phyloP scores from a whole-genome alignment of 2,329 filamentous ascomycete species.

The Raffaelea ambrosiae region DNA sequence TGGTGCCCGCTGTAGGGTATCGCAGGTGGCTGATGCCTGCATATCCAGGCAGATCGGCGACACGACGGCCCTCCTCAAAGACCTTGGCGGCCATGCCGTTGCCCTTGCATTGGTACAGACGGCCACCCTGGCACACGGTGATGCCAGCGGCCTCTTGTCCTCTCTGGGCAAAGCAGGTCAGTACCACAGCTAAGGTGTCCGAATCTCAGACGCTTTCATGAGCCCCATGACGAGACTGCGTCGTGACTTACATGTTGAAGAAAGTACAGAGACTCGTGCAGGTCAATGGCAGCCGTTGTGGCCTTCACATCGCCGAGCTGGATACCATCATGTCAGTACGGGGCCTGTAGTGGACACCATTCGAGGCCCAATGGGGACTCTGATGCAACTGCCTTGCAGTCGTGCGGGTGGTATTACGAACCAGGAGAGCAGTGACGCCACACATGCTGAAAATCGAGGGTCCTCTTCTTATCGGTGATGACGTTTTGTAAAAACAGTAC shows the following conservation, averaged over 20 bases:
- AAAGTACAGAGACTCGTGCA: slow-evolving; percentile 62
- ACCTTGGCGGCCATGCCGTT: slow-evolving; percentile 71
- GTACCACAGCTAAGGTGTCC: too few relatives aligned
- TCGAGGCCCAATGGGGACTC: too few relatives aligned
- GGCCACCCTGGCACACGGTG: slow-evolving; percentile 64
- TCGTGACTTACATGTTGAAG: slow-evolving; percentile 30
- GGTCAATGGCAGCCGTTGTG: slow-evolving; percentile 47
- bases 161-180: too few relatives aligned
- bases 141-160: slow-evolving; percentile 79
- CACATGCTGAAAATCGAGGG: slow-evolving; percentile 42
- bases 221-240: too few relatives aligned
- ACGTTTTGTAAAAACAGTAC: too few relatives aligned
- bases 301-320: slow-evolving; percentile 40
- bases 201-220: too few relatives aligned
- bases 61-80: slow-evolving; percentile 68
- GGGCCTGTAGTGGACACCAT: too few relatives aligned
- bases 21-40: slow-evolving; percentile 81
- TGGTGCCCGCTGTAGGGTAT: slow-evolving; percentile 83
- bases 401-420: too few relatives aligned
- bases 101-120: slow-evolving; percentile 83
- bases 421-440: slow-evolving; percentile 51
- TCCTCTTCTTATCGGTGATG: too few relatives aligned
- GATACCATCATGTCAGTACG: too few relatives aligned
- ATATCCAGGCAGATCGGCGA: slow-evolving; percentile 68
- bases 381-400: too few relatives aligned